Evolutionary conservation across 2,329 filamentous ascomycete genomes (phyloP).

Genomic region (Cordyceps tenuipes): DNA sequence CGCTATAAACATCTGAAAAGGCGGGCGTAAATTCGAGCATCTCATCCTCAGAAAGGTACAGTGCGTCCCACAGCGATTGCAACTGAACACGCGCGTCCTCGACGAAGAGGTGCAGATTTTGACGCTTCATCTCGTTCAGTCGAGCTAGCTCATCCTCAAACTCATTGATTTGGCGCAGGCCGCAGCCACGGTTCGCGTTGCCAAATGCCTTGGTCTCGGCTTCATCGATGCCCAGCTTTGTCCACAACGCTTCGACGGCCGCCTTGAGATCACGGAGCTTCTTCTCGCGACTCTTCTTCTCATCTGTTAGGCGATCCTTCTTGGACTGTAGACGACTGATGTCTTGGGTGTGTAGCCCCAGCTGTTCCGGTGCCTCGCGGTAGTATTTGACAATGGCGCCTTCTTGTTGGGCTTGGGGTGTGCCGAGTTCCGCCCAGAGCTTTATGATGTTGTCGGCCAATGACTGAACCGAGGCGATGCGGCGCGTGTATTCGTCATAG

Average conservation of each 20-base stretch:
- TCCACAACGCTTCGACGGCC: constrained; percentile 82
- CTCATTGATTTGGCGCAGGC: constrained; percentile 86
- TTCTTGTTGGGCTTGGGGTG: constrained; percentile 88
- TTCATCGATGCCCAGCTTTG: constrained; percentile 76
- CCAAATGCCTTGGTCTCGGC: constrained; percentile 78
- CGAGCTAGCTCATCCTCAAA: constrained; percentile 84
- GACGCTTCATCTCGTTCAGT: constrained; percentile 84
- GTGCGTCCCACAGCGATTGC: constrained; percentile 87
- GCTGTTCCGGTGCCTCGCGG: constrained; percentile 83
- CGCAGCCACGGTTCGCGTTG: constrained; percentile 80
- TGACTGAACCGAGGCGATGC: constrained; percentile 65
- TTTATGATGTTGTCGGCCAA: constrained; percentile 80
- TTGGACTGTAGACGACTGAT: constrained; percentile 61
- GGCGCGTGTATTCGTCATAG: constrained; percentile 90
- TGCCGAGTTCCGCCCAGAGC: constrained; percentile 92
- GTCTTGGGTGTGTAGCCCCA: constrained; percentile 86
- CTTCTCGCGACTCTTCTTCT: constrained; percentile 80
- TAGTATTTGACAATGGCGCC: constrained; percentile 79
- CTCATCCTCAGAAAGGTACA: constrained; percentile 96
- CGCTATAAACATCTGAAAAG: constrained; percentile 94
- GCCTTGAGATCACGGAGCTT: constrained; percentile 64
- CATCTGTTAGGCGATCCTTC: constrained; percentile 75
- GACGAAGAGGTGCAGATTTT: constrained; percentile 92
- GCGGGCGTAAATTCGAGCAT: constrained; percentile 97
- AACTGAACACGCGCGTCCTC: constrained; percentile 86